Evolutionary conservation across 2,329 filamentous ascomycete genomes (phyloP), one percentile per base, ranked within the genome.

Genomic region (Orbilia blumenaviensis): DNA sequence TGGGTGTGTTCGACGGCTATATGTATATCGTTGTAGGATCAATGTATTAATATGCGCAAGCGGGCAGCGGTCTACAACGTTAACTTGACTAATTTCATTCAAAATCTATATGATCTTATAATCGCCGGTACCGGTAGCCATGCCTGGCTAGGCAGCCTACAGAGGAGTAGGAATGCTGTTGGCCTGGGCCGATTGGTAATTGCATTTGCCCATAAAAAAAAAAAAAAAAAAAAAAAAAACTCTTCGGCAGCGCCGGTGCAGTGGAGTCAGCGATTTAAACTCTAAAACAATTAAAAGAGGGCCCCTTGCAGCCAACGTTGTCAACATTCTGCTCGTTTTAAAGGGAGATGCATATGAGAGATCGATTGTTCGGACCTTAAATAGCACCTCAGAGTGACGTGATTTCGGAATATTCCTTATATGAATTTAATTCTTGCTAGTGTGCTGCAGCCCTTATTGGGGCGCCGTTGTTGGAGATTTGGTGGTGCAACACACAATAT

Each of bases 201-300:
- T 14, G 32, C 27, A 54, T 27, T 34, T 54, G 48, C 48, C 48
- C 48, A 25, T 12, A 32, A 6, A 3, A 34, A n/a, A 18, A 9
- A 10, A 54, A 54, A 54, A 25, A 21, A 32, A 6, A 3, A 34
- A n/a, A 18, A 9, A 10, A 54, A 54, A 54, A 34, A 16, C 34
- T 54, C 48, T 54, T 54, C 48, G 48, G 48, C 48, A 27, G 48
- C 27, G 48, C 48, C 48, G 48, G 48, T 34, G 27, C 27, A 21
- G 25, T 54, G n/a, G n/a, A n/a, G n/a, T 27, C n/a, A 10, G 4
- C 46, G 12, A 29, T 50, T 54, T 32, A 54, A 27, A 54, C 48
- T 54, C 34, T 27, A 34, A 54, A 27, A 54, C 48, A 34, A 34
- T 25, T 34, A 8, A 32, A 27, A n/a, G n/a, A n/a, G 48, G 48